Conservation (phyloP, 306 rosid genomes). For the Dicorynia guianensis region DNA sequence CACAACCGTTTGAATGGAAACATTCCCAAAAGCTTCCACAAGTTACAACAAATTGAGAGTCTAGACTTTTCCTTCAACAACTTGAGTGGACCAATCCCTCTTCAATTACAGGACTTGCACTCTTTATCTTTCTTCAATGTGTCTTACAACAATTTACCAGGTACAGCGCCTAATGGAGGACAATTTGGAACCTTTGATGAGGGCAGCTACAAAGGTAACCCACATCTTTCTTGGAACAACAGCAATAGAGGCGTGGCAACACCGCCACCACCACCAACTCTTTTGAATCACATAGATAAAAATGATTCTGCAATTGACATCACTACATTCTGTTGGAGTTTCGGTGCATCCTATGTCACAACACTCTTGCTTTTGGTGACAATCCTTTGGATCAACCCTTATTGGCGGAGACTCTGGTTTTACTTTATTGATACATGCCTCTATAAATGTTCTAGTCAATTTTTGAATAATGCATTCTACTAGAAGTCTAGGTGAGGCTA, state of each 20-base stretch:
- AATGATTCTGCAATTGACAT: background rate
- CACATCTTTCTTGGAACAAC: background rate
- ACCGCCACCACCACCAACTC: background rate
- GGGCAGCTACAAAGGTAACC: background rate
- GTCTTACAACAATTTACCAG: background rate
- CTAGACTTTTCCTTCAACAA: constrained; percentile 10
- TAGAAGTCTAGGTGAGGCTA: background rate
- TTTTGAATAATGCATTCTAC: background rate
- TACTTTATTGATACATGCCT: background rate
- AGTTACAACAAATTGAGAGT: background rate
- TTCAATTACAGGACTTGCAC: background rate
- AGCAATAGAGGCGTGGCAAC: background rate
- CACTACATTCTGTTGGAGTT: background rate
- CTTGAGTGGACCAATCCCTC: constrained; percentile 17
- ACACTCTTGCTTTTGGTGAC: background rate
- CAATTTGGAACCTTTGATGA: background rate
- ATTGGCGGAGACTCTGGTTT: constrained; percentile 1
- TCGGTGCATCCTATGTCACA: background rate
- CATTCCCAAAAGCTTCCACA: background rate
- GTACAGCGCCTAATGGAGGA: background rate
- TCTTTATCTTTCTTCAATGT: background rate
- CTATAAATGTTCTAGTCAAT: background rate
- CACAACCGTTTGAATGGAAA: background rate
- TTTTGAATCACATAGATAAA: background rate
- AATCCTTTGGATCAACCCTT: constrained; percentile 25